phyloP scores from a whole-genome alignment of 2,329 filamentous ascomycete species.

The Aspergillus thermomutatus region DNA sequence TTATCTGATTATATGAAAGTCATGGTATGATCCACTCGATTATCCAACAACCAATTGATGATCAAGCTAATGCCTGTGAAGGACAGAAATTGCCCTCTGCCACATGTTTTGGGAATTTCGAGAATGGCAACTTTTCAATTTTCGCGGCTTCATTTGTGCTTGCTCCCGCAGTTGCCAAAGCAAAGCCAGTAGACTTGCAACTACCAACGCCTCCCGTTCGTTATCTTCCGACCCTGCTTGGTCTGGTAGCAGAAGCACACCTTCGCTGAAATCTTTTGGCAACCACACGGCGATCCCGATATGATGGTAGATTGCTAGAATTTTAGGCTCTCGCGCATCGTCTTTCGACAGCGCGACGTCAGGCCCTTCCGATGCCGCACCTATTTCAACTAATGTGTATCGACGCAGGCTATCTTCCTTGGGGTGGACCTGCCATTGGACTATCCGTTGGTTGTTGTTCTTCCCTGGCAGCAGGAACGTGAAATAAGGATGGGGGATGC shows the following conservation, averaged over 20 bases:
- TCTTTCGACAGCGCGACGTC: not conserved
- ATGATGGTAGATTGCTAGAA: constrained; percentile 8
- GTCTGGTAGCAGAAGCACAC: constrained; percentile 3
- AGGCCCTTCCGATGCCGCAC: not conserved
- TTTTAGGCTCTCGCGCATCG: not conserved
- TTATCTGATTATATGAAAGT: constrained; percentile 26
- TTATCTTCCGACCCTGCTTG: not conserved
- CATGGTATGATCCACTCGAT: not conserved
- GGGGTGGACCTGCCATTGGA: constrained; percentile 8
- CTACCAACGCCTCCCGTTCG: not conserved
- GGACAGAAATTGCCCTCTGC: not conserved
- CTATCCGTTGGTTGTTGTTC: not conserved
- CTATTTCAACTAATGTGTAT: constrained; percentile 4
- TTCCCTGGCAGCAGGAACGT: constrained; percentile 1
- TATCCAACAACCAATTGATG: not conserved
- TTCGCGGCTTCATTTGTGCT: not conserved
- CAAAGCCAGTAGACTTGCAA: constrained; percentile 5
- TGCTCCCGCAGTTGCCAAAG: constrained; percentile 2
- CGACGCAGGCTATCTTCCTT: constrained; percentile 5
- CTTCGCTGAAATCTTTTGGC: constrained; percentile 5
- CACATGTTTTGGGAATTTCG: constrained; percentile 2
- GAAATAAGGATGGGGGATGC: constrained; percentile 7
- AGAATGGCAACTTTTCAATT: not conserved
- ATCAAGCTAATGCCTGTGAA: not conserved
- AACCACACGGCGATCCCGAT: constrained; percentile 5